Conservation (phyloP, 371 early-diverging fungal species). For the Homolaphlyctis polyrhiza region DNA sequence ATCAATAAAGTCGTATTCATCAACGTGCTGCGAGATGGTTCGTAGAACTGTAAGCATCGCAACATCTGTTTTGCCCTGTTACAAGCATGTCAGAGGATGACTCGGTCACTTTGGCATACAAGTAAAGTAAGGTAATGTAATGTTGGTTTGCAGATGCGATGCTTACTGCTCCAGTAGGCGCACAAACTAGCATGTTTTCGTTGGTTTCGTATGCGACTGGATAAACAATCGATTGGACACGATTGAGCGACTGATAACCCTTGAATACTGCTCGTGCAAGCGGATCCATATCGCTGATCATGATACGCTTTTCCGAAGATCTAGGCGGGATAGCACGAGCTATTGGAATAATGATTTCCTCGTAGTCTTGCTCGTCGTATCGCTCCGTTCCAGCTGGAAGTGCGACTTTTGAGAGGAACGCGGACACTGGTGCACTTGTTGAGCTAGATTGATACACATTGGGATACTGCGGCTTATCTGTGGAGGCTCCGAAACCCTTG, state of each 20-base stretch:
- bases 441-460: constrained; percentile 36
- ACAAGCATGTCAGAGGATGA: neutral
- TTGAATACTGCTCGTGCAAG: constrained; percentile 64
- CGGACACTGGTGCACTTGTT: constrained; percentile 22
- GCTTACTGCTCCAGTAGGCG: constrained; percentile 96
- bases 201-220: constrained; percentile 89
- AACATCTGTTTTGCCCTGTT: constrained; percentile 97
- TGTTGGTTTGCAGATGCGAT: constrained; percentile 17
- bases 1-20: constrained; percentile 13
- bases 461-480: constrained; percentile 25
- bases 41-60: constrained; percentile 90
- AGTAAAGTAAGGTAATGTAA: neutral
- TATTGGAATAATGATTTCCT: constrained; percentile 41
- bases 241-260: constrained; percentile 85
- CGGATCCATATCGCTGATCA: constrained; percentile 24
- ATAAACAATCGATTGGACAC: constrained; percentile 92
- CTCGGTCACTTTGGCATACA: neutral
- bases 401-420: constrained; percentile 30
- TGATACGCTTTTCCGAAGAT: constrained; percentile 21
- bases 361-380: constrained; percentile 34
- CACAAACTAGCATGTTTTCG: constrained; percentile 98
- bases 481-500: constrained; percentile 3
- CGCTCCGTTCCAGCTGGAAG: constrained; percentile 37
- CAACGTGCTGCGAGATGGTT: constrained; percentile 62
- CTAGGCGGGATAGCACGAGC: constrained; percentile 20